Percentiles rank a stretch among this genome's conserved stretches.
phyloP scores from a whole-genome alignment of 2,329 filamentous ascomycete species.

The Aspergillus tanneri region DNA sequence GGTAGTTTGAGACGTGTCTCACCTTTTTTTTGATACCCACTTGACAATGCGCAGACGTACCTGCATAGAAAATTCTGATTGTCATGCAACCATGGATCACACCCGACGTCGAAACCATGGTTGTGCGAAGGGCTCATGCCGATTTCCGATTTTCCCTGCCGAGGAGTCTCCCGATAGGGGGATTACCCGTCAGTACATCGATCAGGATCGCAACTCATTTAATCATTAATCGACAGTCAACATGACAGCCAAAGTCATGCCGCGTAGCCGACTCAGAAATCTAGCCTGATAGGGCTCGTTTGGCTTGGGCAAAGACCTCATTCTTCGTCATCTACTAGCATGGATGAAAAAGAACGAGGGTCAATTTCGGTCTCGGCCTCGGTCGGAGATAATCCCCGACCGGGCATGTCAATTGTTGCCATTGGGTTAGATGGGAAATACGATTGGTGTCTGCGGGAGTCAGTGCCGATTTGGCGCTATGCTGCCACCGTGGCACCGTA shows the following conservation, averaged over 20 bases:
- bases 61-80: conserved; percentile 6
- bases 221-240: background rate
- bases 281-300: too few relatives aligned
- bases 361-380: background rate
- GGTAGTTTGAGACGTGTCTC: conserved; percentile 5
- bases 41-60: background rate
- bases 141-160: background rate
- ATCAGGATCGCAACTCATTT: too few relatives aligned
- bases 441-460: background rate
- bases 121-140: background rate
- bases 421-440: background rate
- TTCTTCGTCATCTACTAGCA: too few relatives aligned
- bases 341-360: too few relatives aligned
- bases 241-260: background rate
- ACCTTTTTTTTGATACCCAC: background rate
- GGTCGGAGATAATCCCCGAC: background rate
- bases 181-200: background rate
- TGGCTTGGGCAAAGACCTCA: too few relatives aligned
- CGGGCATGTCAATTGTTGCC: background rate
- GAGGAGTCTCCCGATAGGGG: background rate
- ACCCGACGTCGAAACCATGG: conserved; percentile 3
- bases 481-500: background rate
- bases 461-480: background rate
- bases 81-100: conserved; percentile 9
- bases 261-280: background rate